These are phyloP conservation scores for Termitomyces eurrhizus DNA, from an alignment of 768 basidiomycete genomes.

Conservation along the genomic window DNA sequence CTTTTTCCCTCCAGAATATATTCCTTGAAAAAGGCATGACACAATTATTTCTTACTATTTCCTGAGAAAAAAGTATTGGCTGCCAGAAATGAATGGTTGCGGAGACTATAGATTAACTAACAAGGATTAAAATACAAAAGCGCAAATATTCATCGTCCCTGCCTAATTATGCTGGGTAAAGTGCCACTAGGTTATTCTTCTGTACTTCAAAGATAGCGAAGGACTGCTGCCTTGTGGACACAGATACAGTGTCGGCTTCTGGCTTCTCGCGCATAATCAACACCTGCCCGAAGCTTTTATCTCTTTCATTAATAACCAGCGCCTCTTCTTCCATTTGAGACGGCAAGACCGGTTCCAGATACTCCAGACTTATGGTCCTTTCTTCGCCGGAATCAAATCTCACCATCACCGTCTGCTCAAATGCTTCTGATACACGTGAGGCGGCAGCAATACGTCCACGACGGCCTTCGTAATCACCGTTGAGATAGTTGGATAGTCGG, in stretches of 20 bases:
- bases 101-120: background rate
- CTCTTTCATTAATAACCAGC: constrained; percentile 25
- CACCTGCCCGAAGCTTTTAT: constrained; percentile 26
- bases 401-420: constrained; percentile 22
- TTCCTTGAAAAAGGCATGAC: too few species aligned
- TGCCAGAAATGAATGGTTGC: background rate
- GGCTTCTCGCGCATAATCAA: constrained; percentile 41
- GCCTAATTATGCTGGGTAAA: constrained; percentile 18
- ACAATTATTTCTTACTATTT: too few species aligned
- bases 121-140: constrained; percentile 3
- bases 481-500: constrained; percentile 18
- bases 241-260: constrained; percentile 28
- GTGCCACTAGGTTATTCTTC: constrained; percentile 30
- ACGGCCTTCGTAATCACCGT: constrained; percentile 27
- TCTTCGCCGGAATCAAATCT: constrained; percentile 28
- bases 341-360: constrained; percentile 39
- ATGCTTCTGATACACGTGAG: constrained; percentile 21
- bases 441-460: constrained; percentile 24
- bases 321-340: constrained; percentile 41
- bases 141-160: background rate
- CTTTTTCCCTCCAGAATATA: too few species aligned
- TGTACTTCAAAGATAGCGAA: constrained; percentile 32
- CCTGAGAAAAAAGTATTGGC: too few species aligned
- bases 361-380: constrained; percentile 33
- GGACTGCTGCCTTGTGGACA: constrained; percentile 33